Conservation (phyloP, 805 yeast species). For the Nakazawaea molendinolei region DNA sequence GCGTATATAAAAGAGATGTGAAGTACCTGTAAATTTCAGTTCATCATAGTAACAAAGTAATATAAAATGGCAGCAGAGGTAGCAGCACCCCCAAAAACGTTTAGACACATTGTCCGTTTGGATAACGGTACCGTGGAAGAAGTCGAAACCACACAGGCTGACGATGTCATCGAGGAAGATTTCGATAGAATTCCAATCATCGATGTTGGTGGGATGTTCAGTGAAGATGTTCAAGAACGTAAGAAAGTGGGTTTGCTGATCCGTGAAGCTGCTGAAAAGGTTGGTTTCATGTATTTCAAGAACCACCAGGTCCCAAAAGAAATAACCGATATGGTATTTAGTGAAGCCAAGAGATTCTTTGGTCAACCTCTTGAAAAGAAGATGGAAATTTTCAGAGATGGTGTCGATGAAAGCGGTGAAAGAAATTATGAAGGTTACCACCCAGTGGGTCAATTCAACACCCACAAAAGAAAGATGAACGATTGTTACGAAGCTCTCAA, state of each 20-base stretch:
- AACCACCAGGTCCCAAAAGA: constrained; percentile 24
- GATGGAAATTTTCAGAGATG: constrained; percentile 18
- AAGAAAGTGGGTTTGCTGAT: constrained; percentile 17
- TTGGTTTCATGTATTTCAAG: constrained; percentile 26
- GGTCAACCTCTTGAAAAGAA: constrained; percentile 17
- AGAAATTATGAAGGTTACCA: constrained; percentile 23
- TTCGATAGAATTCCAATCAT: constrained; percentile 15
- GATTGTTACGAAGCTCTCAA: constrained; percentile 31
- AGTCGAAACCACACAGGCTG: constrained; percentile 9
- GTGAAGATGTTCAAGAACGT: constrained; percentile 14
- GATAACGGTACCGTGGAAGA: constrained; percentile 10
- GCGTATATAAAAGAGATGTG: no score
- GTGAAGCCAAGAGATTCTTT: constrained; percentile 21
- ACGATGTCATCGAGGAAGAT: constrained; percentile 13
- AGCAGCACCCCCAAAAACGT: neutral
- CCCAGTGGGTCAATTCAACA: constrained; percentile 19
- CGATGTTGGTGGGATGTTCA: constrained; percentile 13
- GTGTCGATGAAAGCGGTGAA: constrained; percentile 18
- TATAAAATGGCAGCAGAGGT: constrained; percentile 4
- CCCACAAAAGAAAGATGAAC: constrained; percentile 12
- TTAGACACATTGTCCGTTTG: constrained; percentile 9
- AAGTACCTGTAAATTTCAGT: no score
- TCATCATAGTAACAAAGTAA: no score
- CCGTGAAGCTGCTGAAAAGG: constrained; percentile 18
- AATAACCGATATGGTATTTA: constrained; percentile 17